Base-by-base conservation (phyloP, 345 rosid species). In the Rhodamnia rubescens region DNA sequence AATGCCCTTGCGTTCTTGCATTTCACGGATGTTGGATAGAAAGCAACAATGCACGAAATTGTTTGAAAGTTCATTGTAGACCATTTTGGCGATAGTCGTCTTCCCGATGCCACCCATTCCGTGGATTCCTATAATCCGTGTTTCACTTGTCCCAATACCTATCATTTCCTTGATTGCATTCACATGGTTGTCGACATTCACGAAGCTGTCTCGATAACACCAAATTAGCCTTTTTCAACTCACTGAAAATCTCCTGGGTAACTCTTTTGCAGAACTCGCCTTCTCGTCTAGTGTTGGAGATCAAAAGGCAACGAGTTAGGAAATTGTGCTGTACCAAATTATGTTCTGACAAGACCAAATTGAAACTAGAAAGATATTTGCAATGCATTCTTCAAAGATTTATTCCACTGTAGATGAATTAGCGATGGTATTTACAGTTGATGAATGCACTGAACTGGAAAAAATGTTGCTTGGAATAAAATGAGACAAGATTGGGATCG, bases 41-140 rank as follows among this genome's bases (percentile, higher is more conserved):
- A 85, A 85, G 83, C 86, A 59, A 52, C 83, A 85, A 42, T 42
- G 2, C 29, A 75, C 12, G 42, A 85, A 85, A 5, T 55, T 40
- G 3, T 12, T 1, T 4, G 40, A 74, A n/a, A 85, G 53, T 8
- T 85, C 6, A 8, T 85, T 75, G 54, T 51, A 85, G 26, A 85
- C n/a, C 8, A 85, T 16, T 42, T 85, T 85, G 18, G 86, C 74
- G 22, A 54, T 59, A 42, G 86, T 75, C 4, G 83, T 85, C 32
- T 85, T 85, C 20, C 86, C 83, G 5, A 85, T 29, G 2, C 86
- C 86, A 9, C 83, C 83, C 59, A 85, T 54, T 52, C 86, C 86
- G 4, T 78, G 18, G 24, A 85, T 85, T 26, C 69, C 86, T 74
- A 85, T 61, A 75, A 75, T 44, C 24, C 86, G 53, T 26, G 74